A percentile compares a stretch with the other conserved stretches of the same genome.
Conservation (phyloP, 2,329 filamentous ascomycete species). For the Ophiostoma fasciatum region DNA sequence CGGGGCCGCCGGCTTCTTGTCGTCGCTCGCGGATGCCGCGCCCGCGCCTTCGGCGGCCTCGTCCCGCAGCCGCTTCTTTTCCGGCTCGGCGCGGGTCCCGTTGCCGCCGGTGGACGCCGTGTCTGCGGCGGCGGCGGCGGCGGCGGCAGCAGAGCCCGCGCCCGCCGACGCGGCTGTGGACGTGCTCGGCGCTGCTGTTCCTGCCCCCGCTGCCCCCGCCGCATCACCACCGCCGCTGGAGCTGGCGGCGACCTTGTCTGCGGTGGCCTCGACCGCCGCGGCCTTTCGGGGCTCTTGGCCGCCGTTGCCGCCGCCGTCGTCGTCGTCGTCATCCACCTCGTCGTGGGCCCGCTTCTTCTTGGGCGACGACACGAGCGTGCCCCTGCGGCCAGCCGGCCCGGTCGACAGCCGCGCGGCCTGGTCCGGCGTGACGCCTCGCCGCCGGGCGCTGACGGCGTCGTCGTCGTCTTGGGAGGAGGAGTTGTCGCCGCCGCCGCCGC, state of each 20-base stretch:
- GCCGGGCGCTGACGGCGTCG: conserved; percentile 8
- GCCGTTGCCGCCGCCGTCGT: conserved; percentile 21
- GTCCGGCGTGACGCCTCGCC: conserved; percentile 7
- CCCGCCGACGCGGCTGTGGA: too few species aligned
- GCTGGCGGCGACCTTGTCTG: too few species aligned
- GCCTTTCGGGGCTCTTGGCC: conserved; percentile 28
- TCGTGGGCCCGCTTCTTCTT: conserved; percentile 53
- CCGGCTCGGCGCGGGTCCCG: conserved; percentile 37
- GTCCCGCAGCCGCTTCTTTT: conserved; percentile 51
- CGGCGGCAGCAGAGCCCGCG: too few species aligned
- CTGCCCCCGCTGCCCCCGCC: too few species aligned
- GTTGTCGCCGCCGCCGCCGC: conserved; percentile 9
- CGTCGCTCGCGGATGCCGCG: background rate
- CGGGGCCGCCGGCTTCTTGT: conserved; percentile 1
- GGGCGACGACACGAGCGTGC: conserved; percentile 33
- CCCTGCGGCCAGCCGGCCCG: conserved; percentile 3
- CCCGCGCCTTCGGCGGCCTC: conserved; percentile 19
- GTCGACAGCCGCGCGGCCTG: background rate
- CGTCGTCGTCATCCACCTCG: conserved; percentile 37
- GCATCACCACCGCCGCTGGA: too few species aligned
- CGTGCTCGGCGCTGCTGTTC: conserved; percentile 18
- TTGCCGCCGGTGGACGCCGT: too few species aligned
- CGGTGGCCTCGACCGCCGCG: too few species aligned
- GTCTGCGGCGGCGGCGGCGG: too few species aligned
- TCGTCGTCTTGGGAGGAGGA: conserved; percentile 13